Conservation (phyloP, 1,139 yeast species). For the Zygotorulaspora mrakii region DNA sequence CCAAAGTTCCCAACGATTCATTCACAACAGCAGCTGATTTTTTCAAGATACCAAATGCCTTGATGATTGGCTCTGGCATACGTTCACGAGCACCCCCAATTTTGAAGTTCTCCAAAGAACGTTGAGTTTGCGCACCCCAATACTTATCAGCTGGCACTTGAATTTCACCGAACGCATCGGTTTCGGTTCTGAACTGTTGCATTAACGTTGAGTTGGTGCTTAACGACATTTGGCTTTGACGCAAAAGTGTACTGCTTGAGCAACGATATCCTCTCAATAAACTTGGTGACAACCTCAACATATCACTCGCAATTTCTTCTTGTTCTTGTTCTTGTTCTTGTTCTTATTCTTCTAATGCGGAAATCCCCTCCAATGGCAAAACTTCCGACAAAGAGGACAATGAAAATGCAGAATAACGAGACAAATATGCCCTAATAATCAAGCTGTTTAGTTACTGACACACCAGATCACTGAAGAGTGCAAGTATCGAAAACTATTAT, state of each 20-base stretch:
- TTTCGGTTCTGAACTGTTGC: conserved; percentile 59
- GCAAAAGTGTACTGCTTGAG: neutral
- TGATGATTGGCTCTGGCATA: conserved; percentile 87
- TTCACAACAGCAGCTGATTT: conserved; percentile 94
- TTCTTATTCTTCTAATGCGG: too few species aligned
- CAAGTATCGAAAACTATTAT: neutral
- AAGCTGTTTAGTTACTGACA: too few species aligned
- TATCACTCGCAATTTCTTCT: too few species aligned
- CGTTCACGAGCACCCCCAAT: conserved; percentile 90
- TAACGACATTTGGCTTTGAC: conserved; percentile 4
- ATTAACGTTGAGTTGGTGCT: conserved; percentile 5
- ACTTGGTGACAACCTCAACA: conserved; percentile 8
- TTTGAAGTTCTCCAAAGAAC: conserved; percentile 87
- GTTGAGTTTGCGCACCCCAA: conserved; percentile 98
- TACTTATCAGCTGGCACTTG: conserved; percentile 81
- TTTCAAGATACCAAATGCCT: conserved; percentile 90
- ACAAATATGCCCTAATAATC: too few species aligned
- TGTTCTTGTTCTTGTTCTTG: too few species aligned
- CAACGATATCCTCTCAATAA: conserved; percentile 6
- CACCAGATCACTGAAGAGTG: too few species aligned
- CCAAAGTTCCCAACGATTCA: conserved; percentile 73
- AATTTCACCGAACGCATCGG: conserved; percentile 95
- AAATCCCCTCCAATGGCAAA: conserved; percentile 4
- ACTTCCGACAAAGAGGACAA: neutral
- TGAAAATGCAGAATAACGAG: neutral